Evolutionary conservation across 225 moss, liverwort and hornwort species (phyloP).

Genomic region (Sphagnum tenellum): DNA sequence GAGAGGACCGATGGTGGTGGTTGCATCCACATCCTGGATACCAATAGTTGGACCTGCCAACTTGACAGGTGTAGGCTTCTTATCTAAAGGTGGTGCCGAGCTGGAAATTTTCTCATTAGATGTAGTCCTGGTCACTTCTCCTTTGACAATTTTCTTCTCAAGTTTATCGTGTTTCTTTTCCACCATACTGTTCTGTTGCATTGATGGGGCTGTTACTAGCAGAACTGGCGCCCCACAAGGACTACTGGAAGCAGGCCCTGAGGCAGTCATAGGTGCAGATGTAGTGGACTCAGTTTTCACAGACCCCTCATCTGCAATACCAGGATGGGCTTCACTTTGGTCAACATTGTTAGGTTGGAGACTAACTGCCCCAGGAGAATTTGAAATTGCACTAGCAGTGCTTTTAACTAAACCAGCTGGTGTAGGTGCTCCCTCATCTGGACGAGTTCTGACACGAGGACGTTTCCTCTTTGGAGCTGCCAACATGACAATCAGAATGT

Average conservation of each 20-base stretch:
- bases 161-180: conserved; percentile 35
- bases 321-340: conserved; percentile 9
- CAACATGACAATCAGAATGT: neutral
- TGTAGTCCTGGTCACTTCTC: conserved; percentile 20
- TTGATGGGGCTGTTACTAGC: conserved; percentile 3
- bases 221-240: neutral
- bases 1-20: conserved; percentile 6
- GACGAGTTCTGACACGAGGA: conserved; percentile 36
- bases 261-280: conserved; percentile 5
- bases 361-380: conserved; percentile 5
- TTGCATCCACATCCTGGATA: conserved; percentile 12
- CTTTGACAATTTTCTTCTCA: conserved; percentile 32
- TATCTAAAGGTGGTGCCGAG: conserved; percentile 26
- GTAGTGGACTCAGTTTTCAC: conserved; percentile 27
- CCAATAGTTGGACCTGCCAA: conserved; percentile 2
- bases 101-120: conserved; percentile 24
- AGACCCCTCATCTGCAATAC: conserved; percentile 17
- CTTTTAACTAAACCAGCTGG: conserved; percentile 20
- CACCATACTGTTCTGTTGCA: conserved; percentile 8
- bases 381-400: conserved; percentile 10
- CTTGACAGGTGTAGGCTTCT: conserved; percentile 14
- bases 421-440: conserved; percentile 25
- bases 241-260: neutral
- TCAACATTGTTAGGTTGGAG: conserved; percentile 24
- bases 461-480: conserved; percentile 65